Evolutionary conservation across 2,329 filamentous ascomycete species (phyloP), one percentile per base, ranked within the genome.

Genomic region (Macrophomina pseudophaseolina): DNA sequence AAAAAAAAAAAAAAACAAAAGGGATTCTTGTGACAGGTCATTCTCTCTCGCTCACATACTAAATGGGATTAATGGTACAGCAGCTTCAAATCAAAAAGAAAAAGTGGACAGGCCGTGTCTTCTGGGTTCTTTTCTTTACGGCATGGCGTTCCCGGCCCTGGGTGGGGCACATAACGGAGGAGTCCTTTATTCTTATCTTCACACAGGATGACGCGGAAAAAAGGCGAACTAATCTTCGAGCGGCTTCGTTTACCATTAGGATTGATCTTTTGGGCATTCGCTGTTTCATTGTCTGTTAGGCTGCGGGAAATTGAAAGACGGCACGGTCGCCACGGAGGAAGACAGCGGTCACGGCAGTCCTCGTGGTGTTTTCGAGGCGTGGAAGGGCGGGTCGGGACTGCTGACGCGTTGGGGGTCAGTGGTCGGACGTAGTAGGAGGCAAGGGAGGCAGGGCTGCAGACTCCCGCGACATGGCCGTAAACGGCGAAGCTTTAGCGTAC

Each of bases 111-210:
- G 32, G 30, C 28, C 4, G 16, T 49, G 49, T 12, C n/a, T 33
- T 18, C 46, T 59, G 38, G 42, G 42, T 9, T 59, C 23, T 32
- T 33, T 23, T 30, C 30, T 14, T n/a, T 11, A 28, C 63, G 53
- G 52, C 63, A 44, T 49, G 63, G 63, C 52, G 52, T 65, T 65
- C 35, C 32, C 18, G 63, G 63, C 35, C 32, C 18, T 52, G 63
- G 30, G 28, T 42, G 52, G 60, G 35, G 63, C 44, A 54, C 63
- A 65, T 58, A 65, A 52, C 63, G 63, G 63, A 28, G 63, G 52
- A 56, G 63, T 65, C 53, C 14, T 62, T 62, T 32, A 44, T 46
- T 14, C 23, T 46, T 11, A 14, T 60, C 48, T 28, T 54, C 35
- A n/a, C 12, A 40, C 11, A n/a, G 16, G 32, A 40, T 8, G 58